Base-by-base conservation (phyloP, 805 yeast genomes). In the Blastobotrys parvus region DNA sequence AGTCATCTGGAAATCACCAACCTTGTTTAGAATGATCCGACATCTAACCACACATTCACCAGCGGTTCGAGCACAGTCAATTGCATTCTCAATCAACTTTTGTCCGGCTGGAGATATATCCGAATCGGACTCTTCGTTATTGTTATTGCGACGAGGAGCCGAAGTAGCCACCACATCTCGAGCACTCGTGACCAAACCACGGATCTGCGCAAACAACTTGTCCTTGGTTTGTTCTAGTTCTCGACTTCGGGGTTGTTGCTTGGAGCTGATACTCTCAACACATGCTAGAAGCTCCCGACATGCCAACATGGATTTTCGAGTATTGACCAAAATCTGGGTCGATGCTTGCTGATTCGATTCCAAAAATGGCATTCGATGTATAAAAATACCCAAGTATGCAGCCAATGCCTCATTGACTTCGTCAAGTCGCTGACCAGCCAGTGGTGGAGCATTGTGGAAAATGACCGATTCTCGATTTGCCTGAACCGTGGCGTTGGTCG, bases 281-380 rank as follows among this genome's bases (percentile, higher is more conserved):
- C 59, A 59, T 0, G 60, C 57, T 21, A 65, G 52, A 18, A 65
- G 55, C 48, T 66, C 69, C 18, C 69, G 58, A 35, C 67, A 61
- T 1, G 66, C 65, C 17, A 63, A 58, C 61, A 65, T 65, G 31
- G 65, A 56, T 43, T 60, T 64, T 10, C 68, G 54, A 3, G 69
- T 63, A 39, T 58, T 57, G 38, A 55, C 46, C 29, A 65, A 56
- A 21, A 65, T 52, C 40, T 56, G 59, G 1, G 55, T 52, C 16
- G 60, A 51, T 3, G 63, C 57, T 6, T 57, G 48, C 16, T 62
- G 56, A 39, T 58, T 61, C 13, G 52, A 41, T 21, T 56, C 56
- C 22, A 60, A 43, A 8, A 51, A 35, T 10, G 53, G 38, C 39
- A 53, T 44, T 17, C 59, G 53, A 41, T 58, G 60, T 23, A 61